A percentile compares a stretch with the other conserved stretches of the same genome.
Conservation (phyloP, 2,329 filamentous ascomycete genomes). For the Bertia moriformis region DNA sequence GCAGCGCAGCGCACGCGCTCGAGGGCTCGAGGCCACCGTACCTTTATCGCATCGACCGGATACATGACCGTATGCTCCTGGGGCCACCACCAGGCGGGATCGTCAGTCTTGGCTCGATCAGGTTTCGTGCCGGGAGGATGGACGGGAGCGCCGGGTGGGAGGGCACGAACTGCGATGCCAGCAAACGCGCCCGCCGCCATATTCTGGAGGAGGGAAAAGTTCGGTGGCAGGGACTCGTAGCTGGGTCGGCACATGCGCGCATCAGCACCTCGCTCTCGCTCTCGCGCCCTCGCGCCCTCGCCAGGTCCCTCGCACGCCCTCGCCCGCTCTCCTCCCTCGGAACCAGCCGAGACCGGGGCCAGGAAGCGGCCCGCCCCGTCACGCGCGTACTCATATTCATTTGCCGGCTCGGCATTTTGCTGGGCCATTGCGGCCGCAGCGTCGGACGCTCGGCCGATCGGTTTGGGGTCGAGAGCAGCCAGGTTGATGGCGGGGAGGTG, state of each 20-base stretch:
- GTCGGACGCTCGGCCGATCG: slow-evolving; percentile 48
- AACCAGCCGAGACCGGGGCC: neutral
- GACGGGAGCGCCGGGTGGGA: slow-evolving; percentile 10
- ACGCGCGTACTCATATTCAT: slow-evolving; percentile 50
- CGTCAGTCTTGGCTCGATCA: slow-evolving; percentile 8
- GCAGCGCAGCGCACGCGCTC: slow-evolving; percentile 2
- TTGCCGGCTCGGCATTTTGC: slow-evolving; percentile 46
- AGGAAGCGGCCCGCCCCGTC: too few species aligned
- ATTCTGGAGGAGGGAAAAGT: slow-evolving; percentile 86
- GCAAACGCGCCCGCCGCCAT: slow-evolving; percentile 95
- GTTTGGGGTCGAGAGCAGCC: slow-evolving; percentile 43
- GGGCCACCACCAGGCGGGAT: neutral
- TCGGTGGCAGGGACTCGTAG: slow-evolving; percentile 87
- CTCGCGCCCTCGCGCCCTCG: too few species aligned
- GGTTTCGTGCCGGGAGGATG: slow-evolving; percentile 4
- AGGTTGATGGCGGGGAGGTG: slow-evolving; percentile 32
- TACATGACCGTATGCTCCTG: slow-evolving; percentile 99
- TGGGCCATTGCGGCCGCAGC: slow-evolving; percentile 59
- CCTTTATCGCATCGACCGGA: slow-evolving; percentile 93
- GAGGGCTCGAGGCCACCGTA: slow-evolving; percentile 33
- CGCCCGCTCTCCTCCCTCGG: too few species aligned
- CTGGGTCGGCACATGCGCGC: slow-evolving; percentile 18
- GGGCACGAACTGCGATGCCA: slow-evolving; percentile 66
- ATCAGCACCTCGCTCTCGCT: neutral
- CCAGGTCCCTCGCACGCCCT: too few species aligned